Conservation (phyloP, 176 grass and related monocot genomes). For the Secale cereale region DNA sequence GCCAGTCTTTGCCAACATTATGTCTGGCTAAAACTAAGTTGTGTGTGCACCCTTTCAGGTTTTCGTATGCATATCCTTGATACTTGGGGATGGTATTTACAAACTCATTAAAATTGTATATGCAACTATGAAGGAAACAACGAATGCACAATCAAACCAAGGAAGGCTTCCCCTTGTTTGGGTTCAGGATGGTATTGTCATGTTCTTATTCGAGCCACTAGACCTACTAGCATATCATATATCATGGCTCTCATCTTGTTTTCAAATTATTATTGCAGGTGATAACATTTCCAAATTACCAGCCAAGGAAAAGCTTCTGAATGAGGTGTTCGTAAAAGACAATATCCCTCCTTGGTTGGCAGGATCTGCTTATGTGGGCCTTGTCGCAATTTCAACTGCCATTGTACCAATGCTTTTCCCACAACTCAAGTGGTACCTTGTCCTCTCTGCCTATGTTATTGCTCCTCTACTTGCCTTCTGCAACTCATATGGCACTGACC, state of each 20-base stretch:
- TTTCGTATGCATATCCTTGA: conserved; percentile 76
- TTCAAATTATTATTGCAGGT: conserved; percentile 22
- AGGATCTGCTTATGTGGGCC: conserved; percentile 49
- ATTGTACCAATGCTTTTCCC: conserved; percentile 66
- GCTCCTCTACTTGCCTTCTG: conserved; percentile 77
- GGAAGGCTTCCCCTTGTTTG: conserved; percentile 30
- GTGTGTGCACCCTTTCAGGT: conserved; percentile 37
- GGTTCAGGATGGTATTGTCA: conserved; percentile 28
- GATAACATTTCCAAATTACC: conserved; percentile 38
- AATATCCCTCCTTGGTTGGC: conserved; percentile 70
- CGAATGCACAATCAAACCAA: conserved; percentile 48
- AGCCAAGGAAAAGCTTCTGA: conserved; percentile 45
- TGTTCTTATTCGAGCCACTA: background rate
- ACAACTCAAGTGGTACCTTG: conserved; percentile 75
- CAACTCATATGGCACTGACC: conserved; percentile 67
- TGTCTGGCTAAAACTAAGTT: background rate
- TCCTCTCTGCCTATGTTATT: conserved; percentile 55
- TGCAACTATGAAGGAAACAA: conserved; percentile 53
- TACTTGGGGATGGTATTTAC: conserved; percentile 84
- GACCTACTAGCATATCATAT: background rate
- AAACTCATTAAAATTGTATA: conserved; percentile 82
- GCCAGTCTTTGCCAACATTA: background rate
- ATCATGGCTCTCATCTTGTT: conserved; percentile 9
- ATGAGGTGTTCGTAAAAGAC: conserved; percentile 58
- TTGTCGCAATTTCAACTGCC: conserved; percentile 55